Conservation (phyloP, 352 stramenopile genomes). For the Phytopythium kandeliae region DNA sequence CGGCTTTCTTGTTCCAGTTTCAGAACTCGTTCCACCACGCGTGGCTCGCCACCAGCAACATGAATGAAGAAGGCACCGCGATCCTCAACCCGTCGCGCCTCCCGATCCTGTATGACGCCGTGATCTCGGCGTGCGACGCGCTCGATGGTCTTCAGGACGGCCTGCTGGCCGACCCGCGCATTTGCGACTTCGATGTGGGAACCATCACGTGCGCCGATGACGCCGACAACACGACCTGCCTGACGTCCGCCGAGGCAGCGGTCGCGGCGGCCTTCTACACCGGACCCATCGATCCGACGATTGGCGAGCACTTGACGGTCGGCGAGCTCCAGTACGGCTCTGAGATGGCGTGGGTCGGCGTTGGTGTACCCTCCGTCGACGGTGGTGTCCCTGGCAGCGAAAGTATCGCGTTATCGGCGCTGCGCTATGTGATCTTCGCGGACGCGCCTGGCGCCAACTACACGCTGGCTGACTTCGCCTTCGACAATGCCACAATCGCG, state of each 20-base stretch:
- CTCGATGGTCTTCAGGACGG: conserved; percentile 35
- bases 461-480: conserved; percentile 32
- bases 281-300: conserved; percentile 20
- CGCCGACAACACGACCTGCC: conserved; percentile 29
- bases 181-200: conserved; percentile 25
- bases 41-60: conserved; percentile 30
- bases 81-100: conserved; percentile 20
- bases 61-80: conserved; percentile 15
- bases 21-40: conserved; percentile 39
- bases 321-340: conserved; percentile 36
- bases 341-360: conserved; percentile 32
- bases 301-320: conserved; percentile 27
- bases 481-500: conserved; percentile 28
- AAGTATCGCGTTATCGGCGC: conserved; percentile 23
- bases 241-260: conserved; percentile 24
- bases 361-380: conserved; percentile 27
- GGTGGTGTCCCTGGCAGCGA: conserved; percentile 21
- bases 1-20: conserved; percentile 34
- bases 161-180: conserved; percentile 24
- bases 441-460: conserved; percentile 29
- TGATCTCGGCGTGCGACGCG: conserved; percentile 25
- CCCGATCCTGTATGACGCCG: conserved; percentile 30
- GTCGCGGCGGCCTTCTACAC: conserved; percentile 31
- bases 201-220: conserved; percentile 22
- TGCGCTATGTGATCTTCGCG: conserved; percentile 39